Evolutionary conservation across 805 yeast genomes (phyloP).

Genomic region (Teunomyces gatunensis): DNA sequence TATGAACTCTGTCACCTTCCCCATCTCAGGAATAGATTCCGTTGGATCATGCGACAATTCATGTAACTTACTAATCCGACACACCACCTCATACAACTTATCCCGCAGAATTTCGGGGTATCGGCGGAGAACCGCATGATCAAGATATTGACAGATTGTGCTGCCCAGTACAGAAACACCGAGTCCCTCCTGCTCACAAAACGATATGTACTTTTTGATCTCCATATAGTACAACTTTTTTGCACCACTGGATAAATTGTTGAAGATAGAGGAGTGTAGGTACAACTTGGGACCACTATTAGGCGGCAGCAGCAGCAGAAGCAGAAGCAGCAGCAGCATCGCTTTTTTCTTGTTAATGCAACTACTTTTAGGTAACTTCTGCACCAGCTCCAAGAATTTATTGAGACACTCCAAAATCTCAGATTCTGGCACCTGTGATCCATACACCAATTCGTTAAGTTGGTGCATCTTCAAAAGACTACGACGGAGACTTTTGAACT

Average conservation of each 20-base stretch:
- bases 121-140: not conserved
- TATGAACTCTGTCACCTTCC: not conserved
- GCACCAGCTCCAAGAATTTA: not conserved
- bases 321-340: too few species aligned
- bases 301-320: too few species aligned
- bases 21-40: not conserved
- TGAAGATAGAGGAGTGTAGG: not conserved
- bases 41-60: not conserved
- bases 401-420: not conserved
- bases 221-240: slow-evolving; percentile 1
- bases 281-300: not conserved
- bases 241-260: not conserved
- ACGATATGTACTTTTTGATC: not conserved
- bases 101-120: not conserved
- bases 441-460: slow-evolving; percentile 1
- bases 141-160: not conserved
- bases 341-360: not conserved
- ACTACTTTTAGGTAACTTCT: not conserved
- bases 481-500: slow-evolving; percentile 4
- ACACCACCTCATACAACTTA: not conserved
- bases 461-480: slow-evolving; percentile 5
- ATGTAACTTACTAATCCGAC: not conserved
- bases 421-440: not conserved
- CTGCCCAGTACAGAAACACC: not conserved
- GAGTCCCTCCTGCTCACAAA: not conserved